These are phyloP conservation scores for Debaryomyces prosopidis DNA, from an alignment of 805 yeast species.

Conservation along the genomic window DNA sequence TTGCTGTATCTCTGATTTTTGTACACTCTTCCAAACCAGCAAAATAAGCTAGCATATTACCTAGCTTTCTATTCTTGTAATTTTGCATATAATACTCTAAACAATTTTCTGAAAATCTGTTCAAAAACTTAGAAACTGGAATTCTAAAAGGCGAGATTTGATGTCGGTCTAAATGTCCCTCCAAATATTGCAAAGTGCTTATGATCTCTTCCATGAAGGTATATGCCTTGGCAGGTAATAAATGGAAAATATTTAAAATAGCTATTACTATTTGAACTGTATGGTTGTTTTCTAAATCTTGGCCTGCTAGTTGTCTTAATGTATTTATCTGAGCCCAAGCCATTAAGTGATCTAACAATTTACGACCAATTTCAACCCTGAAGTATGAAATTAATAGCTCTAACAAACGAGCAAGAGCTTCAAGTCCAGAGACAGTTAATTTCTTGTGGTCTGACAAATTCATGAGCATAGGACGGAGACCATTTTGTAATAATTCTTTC, in stretches of 20 bases:
- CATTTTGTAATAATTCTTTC: slow-evolving; percentile 91
- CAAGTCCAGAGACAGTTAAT: slow-evolving; percentile 83
- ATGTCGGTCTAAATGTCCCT: slow-evolving; percentile 79
- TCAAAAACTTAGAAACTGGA: slow-evolving; percentile 86
- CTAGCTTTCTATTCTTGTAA: slow-evolving; percentile 63
- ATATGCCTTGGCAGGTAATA: slow-evolving; percentile 88
- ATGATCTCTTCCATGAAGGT: slow-evolving; percentile 88
- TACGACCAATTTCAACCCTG: slow-evolving; percentile 94
- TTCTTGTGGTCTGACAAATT: slow-evolving; percentile 92
- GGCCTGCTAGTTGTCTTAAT: slow-evolving; percentile 72
- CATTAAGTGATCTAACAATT: slow-evolving; percentile 86
- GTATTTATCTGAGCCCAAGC: slow-evolving; percentile 93
- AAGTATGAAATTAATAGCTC: slow-evolving; percentile 89
- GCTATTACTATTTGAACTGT: slow-evolving; percentile 88
- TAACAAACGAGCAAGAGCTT: slow-evolving; percentile 83
- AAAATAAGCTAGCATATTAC: slow-evolving; percentile 67
- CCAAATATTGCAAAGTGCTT: slow-evolving; percentile 72
- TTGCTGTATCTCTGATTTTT: slow-evolving; percentile 57
- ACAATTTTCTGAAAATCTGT: slow-evolving; percentile 78
- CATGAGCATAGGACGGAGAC: slow-evolving; percentile 93
- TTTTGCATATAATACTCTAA: slow-evolving; percentile 67
- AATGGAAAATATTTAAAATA: slow-evolving; percentile 85
- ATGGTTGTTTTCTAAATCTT: slow-evolving; percentile 75
- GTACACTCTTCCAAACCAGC: slow-evolving; percentile 54
- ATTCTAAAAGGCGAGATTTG: slow-evolving; percentile 85